These are phyloP conservation scores for Tetrahymena malaccensis DNA, from an alignment of 73 alveolate genomes.

Conservation along the genomic window DNA sequence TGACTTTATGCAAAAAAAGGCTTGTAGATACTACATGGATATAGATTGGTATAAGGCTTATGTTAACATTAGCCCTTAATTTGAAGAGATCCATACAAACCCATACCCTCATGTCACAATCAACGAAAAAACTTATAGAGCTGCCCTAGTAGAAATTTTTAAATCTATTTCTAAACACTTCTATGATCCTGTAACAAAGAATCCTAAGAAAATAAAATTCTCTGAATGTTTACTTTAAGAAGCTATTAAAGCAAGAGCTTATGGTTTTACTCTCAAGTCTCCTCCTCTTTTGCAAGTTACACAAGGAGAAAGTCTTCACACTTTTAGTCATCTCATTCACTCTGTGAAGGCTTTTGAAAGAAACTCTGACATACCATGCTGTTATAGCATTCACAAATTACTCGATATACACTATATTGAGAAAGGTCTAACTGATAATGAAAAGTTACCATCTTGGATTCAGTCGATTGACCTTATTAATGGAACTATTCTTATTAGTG, in stretches of 20 bases:
- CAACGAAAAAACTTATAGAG: background rate
- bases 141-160: background rate
- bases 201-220: background rate
- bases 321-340: background rate
- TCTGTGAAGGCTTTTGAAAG: background rate
- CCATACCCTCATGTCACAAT: background rate
- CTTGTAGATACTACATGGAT: background rate
- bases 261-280: background rate
- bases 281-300: background rate
- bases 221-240: background rate
- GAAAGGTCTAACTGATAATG: background rate
- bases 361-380: background rate
- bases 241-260: background rate
- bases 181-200: background rate
- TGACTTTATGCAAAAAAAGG: background rate
- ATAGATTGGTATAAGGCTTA: background rate
- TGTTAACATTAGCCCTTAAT: background rate
- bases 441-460: background rate
- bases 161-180: background rate
- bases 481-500: background rate
- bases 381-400: background rate
- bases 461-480: background rate
- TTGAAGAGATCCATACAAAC: background rate
- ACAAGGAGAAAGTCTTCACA: background rate
- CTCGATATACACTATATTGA: background rate